Evolutionary conservation across 768 basidiomycete species (phyloP).

Genomic region (Pleurotus pulmonarius): DNA sequence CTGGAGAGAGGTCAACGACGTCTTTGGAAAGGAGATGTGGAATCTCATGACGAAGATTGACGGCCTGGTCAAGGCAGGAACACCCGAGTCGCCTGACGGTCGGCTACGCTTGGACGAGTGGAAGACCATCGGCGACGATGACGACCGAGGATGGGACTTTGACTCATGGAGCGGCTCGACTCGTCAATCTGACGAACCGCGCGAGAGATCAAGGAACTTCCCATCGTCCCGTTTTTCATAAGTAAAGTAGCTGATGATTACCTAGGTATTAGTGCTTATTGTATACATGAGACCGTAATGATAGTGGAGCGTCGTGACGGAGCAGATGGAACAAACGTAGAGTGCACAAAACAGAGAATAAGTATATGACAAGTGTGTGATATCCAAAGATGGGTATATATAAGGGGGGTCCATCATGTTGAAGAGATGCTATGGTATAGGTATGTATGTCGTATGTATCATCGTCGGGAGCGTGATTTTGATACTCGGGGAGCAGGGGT

Average conservation of each 20-base stretch:
- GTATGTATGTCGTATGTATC: slow-evolving; percentile 12
- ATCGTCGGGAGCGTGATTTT: slow-evolving; percentile 55
- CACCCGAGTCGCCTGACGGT: not conserved
- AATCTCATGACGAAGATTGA: slow-evolving; percentile 51
- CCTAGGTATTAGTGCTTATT: not conserved
- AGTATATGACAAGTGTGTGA: not conserved
- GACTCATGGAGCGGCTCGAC: slow-evolving; percentile 36
- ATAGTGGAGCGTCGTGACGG: not conserved
- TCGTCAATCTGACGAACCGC: not conserved
- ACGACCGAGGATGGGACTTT: slow-evolving; percentile 45
- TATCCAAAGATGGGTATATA: slow-evolving; percentile 8
- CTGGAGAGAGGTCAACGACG: slow-evolving; percentile 44
- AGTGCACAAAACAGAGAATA: not conserved
- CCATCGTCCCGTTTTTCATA: not conserved
- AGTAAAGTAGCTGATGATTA: not conserved
- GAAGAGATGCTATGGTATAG: too few species aligned
- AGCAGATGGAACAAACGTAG: not conserved
- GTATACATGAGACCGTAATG: slow-evolving; percentile 1
- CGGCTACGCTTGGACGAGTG: slow-evolving; percentile 38
- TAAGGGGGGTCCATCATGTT: too few species aligned
- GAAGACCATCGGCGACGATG: slow-evolving; percentile 33
- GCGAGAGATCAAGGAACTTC: not conserved
- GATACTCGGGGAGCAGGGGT: slow-evolving; percentile 41
- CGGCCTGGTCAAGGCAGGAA: slow-evolving; percentile 18
- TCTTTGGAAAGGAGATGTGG: slow-evolving; percentile 50